These are phyloP conservation scores for Metarhizium humberi DNA, from an alignment of 2,329 filamentous ascomycete species.

Conservation along the genomic window DNA sequence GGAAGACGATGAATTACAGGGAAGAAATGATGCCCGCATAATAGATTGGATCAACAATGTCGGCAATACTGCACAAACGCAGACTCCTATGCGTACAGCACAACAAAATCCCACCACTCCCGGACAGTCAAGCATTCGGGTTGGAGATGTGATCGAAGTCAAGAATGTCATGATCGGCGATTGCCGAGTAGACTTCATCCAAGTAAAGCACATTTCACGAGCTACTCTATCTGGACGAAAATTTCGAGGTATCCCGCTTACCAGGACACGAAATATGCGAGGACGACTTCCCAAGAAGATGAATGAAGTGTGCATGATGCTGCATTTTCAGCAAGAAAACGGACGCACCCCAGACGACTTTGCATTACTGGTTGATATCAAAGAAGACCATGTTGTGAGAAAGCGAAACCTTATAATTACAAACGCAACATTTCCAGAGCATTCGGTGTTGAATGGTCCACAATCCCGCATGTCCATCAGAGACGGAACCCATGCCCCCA, in stretches of 20 bases:
- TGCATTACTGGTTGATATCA: constrained; percentile 34
- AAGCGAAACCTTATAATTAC: constrained; percentile 41
- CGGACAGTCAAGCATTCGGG: constrained; percentile 7
- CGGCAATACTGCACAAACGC: background rate
- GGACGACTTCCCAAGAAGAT: constrained; percentile 28
- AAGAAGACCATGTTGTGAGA: constrained; percentile 24
- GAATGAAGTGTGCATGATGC: constrained; percentile 34
- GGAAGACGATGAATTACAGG: background rate
- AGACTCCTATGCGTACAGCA: background rate
- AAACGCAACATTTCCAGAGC: constrained; percentile 39
- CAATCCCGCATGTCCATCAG: background rate
- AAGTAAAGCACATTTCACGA: constrained; percentile 33
- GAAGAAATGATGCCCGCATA: background rate
- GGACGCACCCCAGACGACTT: constrained; percentile 14
- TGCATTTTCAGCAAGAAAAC: constrained; percentile 27
- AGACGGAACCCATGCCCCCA: background rate
- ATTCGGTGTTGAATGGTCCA: constrained; percentile 14
- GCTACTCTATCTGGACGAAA: constrained; percentile 11
- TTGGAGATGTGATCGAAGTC: constrained; percentile 21
- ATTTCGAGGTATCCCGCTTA: constrained; percentile 30
- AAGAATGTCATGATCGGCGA: constrained; percentile 10
- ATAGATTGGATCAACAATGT: background rate
- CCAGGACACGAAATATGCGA: constrained; percentile 22
- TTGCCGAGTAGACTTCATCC: constrained; percentile 25
- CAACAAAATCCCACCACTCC: background rate